phyloP scores from a whole-genome alignment of 345 rosid species.

The Camelina laxa region DNA sequence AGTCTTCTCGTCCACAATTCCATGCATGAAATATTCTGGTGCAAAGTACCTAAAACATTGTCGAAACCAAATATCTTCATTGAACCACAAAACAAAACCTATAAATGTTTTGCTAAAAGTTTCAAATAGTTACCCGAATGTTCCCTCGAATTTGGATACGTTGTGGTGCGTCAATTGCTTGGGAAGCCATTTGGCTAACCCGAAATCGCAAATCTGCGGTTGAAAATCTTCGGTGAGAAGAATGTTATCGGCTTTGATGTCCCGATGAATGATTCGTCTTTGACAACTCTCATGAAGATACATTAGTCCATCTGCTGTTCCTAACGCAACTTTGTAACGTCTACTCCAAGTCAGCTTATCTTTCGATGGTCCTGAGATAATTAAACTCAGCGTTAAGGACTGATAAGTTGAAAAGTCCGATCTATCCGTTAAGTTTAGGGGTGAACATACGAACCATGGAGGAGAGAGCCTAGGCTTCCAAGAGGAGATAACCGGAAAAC shows the following conservation, averaged over 20 bases:
- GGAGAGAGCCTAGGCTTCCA: slow-evolving; percentile 80
- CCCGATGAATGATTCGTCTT: slow-evolving; percentile 91
- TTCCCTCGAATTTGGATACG: slow-evolving; percentile 92
- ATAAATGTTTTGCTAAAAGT: neutral
- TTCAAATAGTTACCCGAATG: slow-evolving; percentile 68
- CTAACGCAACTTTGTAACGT: slow-evolving; percentile 83
- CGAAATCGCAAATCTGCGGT: slow-evolving; percentile 97
- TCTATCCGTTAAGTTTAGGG: neutral
- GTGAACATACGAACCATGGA: slow-evolving; percentile 61
- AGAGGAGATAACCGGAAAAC: slow-evolving; percentile 73
- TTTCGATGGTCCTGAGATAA: slow-evolving; percentile 52
- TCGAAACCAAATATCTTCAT: slow-evolving; percentile 8
- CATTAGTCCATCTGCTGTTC: slow-evolving; percentile 78
- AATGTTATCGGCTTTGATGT: slow-evolving; percentile 92
- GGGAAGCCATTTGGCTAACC: slow-evolving; percentile 96
- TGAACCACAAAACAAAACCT: neutral
- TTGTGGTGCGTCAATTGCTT: slow-evolving; percentile 79
- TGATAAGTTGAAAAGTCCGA: slow-evolving; percentile 1
- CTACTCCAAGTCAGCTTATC: slow-evolving; percentile 70
- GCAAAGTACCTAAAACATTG: slow-evolving; percentile 72
- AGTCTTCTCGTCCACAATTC: slow-evolving; percentile 91
- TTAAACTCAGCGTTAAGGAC: neutral
- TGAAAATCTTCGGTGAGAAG: slow-evolving; percentile 85
- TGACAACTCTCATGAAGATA: slow-evolving; percentile 89
- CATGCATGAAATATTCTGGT: slow-evolving; percentile 94